Evolutionary conservation across 1,284 basidiomycete species (phyloP).

Genomic region (Pyrrhoderma noxium): DNA sequence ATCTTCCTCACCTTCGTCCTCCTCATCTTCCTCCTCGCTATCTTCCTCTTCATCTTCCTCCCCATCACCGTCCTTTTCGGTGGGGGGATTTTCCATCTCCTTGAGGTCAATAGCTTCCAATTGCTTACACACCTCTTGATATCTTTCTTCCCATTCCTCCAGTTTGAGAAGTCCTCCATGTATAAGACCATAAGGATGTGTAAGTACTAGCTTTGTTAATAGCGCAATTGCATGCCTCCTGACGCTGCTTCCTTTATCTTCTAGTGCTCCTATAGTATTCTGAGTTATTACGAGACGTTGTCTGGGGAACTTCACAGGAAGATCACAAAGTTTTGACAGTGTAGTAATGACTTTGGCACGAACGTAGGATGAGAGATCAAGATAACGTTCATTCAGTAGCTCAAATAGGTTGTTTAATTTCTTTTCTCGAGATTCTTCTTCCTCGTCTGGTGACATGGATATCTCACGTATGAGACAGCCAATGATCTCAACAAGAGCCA

Average conservation of each 20-base stretch:
- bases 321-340: constrained; percentile 63
- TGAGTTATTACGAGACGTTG: constrained; percentile 74
- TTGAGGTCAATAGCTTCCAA: constrained; percentile 55
- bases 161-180: constrained; percentile 80
- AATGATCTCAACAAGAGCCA: constrained; percentile 84
- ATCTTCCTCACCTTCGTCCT: constrained; percentile 23
- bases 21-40: constrained; percentile 36
- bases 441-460: constrained; percentile 49
- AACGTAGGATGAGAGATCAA: constrained; percentile 89
- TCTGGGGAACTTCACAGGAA: constrained; percentile 82
- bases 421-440: constrained; percentile 61
- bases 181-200: constrained; percentile 84
- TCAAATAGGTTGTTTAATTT: constrained; percentile 82
- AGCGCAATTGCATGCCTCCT: constrained; percentile 80
- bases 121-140: constrained; percentile 44
- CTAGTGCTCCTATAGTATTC: constrained; percentile 72
- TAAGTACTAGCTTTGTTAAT: constrained; percentile 72
- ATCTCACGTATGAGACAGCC: constrained; percentile 78
- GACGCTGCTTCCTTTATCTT: constrained; percentile 88
- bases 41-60: constrained; percentile 30
- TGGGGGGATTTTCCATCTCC: constrained; percentile 45
- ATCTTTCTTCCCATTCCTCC: constrained; percentile 70
- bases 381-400: constrained; percentile 77
- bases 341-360: constrained; percentile 82
- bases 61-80: constrained; percentile 46